Evolutionary conservation across 2,329 filamentous ascomycete species (phyloP).

Genomic region (Colletotrichum horii): DNA sequence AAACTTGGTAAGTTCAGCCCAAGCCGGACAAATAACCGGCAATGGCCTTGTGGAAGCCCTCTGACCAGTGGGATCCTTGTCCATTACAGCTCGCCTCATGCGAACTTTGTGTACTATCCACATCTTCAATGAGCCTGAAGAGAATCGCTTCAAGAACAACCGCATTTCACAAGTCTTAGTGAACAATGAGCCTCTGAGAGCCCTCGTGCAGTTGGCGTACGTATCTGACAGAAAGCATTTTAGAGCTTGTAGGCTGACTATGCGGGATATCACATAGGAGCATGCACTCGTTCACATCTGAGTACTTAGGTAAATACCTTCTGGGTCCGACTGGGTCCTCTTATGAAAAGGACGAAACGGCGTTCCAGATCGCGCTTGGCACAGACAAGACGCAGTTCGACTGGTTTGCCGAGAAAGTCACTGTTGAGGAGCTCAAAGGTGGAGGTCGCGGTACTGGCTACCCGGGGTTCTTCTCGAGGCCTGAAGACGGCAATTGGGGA

Average conservation of each 20-base stretch:
- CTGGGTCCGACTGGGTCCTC: slow-evolving; percentile 27
- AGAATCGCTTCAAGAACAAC: slow-evolving; percentile 39
- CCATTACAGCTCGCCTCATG: slow-evolving; percentile 33
- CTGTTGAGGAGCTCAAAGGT: not conserved
- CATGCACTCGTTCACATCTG: slow-evolving; percentile 24
- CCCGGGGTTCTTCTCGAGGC: not conserved
- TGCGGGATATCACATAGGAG: not conserved
- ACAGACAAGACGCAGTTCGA: slow-evolving; percentile 35
- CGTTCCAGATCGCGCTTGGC: slow-evolving; percentile 34
- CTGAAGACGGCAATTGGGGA: not conserved
- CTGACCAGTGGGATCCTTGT: not conserved
- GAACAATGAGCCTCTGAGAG: slow-evolving; percentile 36
- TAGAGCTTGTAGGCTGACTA: not conserved
- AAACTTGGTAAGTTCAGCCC: slow-evolving; percentile 31
- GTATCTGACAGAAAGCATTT: not conserved
- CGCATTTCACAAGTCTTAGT: slow-evolving; percentile 37
- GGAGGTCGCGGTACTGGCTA: not conserved
- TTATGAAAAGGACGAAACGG: slow-evolving; percentile 33
- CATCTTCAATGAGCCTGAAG: slow-evolving; percentile 33
- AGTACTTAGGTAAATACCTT: slow-evolving; percentile 34
- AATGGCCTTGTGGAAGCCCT: not conserved
- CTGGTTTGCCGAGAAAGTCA: slow-evolving; percentile 33
- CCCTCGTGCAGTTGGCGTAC: slow-evolving; percentile 9
- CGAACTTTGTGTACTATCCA: slow-evolving; percentile 38
- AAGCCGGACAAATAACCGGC: not conserved